These are phyloP conservation scores for Bryoerythrophyllum caledonicum DNA, from an alignment of 225 moss, liverwort and hornwort species.

Conservation along the genomic window DNA sequence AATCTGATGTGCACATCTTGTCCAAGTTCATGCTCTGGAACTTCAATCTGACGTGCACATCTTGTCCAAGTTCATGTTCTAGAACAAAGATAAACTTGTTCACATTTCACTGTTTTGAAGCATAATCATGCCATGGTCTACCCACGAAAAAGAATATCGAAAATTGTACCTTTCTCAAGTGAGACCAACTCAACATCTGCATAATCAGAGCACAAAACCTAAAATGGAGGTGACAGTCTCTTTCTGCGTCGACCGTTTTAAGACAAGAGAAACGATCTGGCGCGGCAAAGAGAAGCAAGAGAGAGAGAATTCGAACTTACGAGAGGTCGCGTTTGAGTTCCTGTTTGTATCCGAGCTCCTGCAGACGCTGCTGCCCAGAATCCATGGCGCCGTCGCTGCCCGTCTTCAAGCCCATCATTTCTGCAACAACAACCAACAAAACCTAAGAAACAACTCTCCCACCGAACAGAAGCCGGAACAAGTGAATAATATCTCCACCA, in stretches of 20 bases:
- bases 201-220: constrained; percentile 16
- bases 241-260: too few species aligned
- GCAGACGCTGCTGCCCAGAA: constrained; percentile 64
- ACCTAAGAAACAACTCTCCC: not conserved
- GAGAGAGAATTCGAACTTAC: constrained; percentile 29
- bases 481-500: not conserved
- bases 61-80: too few species aligned
- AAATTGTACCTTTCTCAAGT: too few species aligned
- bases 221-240: not conserved
- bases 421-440: constrained; percentile 26
- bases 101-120: not conserved
- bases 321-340: constrained; percentile 73
- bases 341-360: constrained; percentile 72
- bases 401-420: constrained; percentile 14
- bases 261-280: too few species aligned
- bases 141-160: too few species aligned
- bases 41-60: too few species aligned
- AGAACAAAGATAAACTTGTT: not conserved
- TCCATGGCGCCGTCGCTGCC: constrained; percentile 52
- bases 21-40: too few species aligned
- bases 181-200: too few species aligned
- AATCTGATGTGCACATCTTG: not conserved
- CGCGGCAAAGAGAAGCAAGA: not conserved
- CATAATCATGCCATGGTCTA: not conserved
- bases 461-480: too few species aligned